Base-by-base conservation (phyloP, 176 grass and related monocot species). In the Raddia guianensis region DNA sequence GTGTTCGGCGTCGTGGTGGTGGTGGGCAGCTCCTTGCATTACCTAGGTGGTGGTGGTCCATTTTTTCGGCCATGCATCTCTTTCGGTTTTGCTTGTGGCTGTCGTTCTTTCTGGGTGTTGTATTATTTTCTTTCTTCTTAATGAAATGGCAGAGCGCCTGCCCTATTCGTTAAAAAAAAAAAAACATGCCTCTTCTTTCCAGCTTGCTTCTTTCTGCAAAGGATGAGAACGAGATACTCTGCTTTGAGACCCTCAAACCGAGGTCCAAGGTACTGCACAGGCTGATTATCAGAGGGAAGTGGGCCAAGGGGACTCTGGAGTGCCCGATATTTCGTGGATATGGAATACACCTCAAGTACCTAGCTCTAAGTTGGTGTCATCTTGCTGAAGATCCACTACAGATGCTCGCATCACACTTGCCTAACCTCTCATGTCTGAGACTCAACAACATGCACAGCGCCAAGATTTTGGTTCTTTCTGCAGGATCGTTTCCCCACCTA, bases 131-230 rank as follows among this genome's bases (percentile, higher is more conserved):
- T n/a, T n/a, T n/a, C n/a, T n/a, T n/a, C n/a, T n/a, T n/a, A n/a
- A n/a, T n/a, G n/a, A n/a, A n/a, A n/a, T n/a, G n/a, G n/a, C n/a
- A n/a, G n/a, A n/a, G n/a, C n/a, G n/a, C n/a, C n/a, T n/a, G n/a
- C n/a, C n/a, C n/a, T n/a, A n/a, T n/a, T n/a, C n/a, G n/a, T n/a
- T n/a, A n/a, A n/a, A n/a, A n/a, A n/a, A n/a, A n/a, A n/a, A n/a
- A n/a, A 0, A 43, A 0, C 2, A 74, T 74, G 76, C 59, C 49
- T 0, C 12, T 67, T 74, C 84, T 86, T 27, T 86, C 76, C 0
- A 59, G 76, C 42, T 2, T 86, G 32, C 84, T 86, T 74, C 40
- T 86, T 8, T 58, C 69, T 13, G 69, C 84, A 40, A 74, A 6
- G 6, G 61, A 80, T 74, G 27, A 5, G 12, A 86, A 67, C 4